A percentile compares a stretch with the other conserved stretches of the same genome.
Conservation (phyloP, 2,329 filamentous ascomycete species). For the Beauveria caledonica region DNA sequence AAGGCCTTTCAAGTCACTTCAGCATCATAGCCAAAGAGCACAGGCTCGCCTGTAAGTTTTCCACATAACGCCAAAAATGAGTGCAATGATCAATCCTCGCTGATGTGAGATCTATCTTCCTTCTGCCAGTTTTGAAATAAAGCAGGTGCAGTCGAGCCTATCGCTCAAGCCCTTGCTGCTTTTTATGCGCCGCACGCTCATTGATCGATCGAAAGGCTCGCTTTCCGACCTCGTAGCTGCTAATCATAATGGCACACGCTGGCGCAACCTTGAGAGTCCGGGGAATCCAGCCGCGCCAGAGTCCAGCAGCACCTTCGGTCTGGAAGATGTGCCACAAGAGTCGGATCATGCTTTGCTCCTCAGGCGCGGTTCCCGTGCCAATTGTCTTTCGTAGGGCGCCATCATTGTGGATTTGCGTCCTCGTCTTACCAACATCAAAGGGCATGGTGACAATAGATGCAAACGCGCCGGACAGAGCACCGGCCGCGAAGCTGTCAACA, state of each 20-base stretch:
- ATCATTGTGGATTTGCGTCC: constrained; percentile 76
- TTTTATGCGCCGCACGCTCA: constrained; percentile 26
- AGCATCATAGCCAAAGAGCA: neutral
- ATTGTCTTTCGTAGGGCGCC: constrained; percentile 25
- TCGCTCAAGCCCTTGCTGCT: neutral
- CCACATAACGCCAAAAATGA: constrained; percentile 3
- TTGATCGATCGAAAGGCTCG: constrained; percentile 74
- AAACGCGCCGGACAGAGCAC: constrained; percentile 72
- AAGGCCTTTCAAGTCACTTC: neutral
- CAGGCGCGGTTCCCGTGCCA: constrained; percentile 45
- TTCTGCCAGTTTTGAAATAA: neutral
- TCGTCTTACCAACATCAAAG: constrained; percentile 95
- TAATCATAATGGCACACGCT: constrained; percentile 98
- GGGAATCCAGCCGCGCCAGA: constrained; percentile 89
- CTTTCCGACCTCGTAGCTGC: constrained; percentile 94
- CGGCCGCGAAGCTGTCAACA: constrained; percentile 80
- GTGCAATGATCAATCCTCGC: neutral
- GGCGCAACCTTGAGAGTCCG: constrained; percentile 91
- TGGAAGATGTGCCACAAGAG: constrained; percentile 88
- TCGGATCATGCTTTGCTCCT: constrained; percentile 68
- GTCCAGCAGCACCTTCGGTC: constrained; percentile 68
- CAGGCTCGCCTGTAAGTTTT: neutral
- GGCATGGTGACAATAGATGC: constrained; percentile 87
- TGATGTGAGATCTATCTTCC: neutral
- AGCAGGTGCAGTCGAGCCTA: neutral